These are phyloP conservation scores for Alternaria atra DNA, from an alignment of 2,329 filamentous ascomycete species.

Conservation along the genomic window DNA sequence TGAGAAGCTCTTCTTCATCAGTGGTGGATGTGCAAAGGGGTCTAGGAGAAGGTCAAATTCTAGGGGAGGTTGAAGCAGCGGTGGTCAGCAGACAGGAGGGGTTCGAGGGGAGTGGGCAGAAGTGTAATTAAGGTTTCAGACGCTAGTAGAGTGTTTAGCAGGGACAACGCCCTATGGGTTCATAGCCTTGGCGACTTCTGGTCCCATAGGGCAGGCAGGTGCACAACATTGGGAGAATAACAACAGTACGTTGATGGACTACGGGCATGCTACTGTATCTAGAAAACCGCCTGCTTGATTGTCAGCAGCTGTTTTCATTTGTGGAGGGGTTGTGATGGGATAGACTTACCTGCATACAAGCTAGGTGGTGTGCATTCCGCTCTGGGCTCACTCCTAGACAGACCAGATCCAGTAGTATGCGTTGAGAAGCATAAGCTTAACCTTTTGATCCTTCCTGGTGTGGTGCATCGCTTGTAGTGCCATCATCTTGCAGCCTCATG, in stretches of 20 bases:
- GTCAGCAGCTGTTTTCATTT: slow-evolving; percentile 1
- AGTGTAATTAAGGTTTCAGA: slow-evolving; percentile 27
- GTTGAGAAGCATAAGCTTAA: no score
- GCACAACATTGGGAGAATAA: neutral
- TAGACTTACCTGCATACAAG: slow-evolving; percentile 2
- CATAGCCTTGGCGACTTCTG: slow-evolving; percentile 18
- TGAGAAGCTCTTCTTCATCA: neutral
- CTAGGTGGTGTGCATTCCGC: neutral
- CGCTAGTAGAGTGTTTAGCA: slow-evolving; percentile 18
- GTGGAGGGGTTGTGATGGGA: neutral
- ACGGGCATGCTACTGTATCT: neutral
- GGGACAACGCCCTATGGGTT: slow-evolving; percentile 10
- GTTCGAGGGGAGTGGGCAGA: slow-evolving; percentile 10
- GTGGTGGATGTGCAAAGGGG: neutral
- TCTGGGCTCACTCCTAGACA: neutral
- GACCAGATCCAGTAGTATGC: neutral
- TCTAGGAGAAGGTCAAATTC: neutral
- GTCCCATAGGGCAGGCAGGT: neutral
- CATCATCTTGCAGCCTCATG: neutral
- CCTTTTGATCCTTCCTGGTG: neutral
- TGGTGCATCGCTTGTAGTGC: neutral
- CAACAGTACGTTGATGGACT: neutral
- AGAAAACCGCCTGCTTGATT: slow-evolving; percentile 4
- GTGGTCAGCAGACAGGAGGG: slow-evolving; percentile 1
- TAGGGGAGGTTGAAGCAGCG: slow-evolving; percentile 1